Evolutionary conservation across 768 basidiomycete species (phyloP).

Genomic region (Xanthoconium purpureum): DNA sequence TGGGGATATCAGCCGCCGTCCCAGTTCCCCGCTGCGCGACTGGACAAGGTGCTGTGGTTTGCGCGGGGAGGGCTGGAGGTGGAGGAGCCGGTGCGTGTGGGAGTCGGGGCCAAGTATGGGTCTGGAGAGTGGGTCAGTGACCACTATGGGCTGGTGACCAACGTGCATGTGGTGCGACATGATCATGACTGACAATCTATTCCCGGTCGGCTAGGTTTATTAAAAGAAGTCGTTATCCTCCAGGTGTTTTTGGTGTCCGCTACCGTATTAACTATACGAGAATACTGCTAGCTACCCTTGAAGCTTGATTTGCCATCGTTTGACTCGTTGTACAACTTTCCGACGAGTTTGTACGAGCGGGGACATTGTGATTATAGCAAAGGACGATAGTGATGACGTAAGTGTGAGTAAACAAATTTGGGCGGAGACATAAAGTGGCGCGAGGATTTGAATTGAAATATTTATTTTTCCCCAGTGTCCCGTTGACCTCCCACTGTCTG

Average conservation of each 20-base stretch:
- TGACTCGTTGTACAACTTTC: neutral
- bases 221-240: neutral
- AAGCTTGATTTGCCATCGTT: neutral
- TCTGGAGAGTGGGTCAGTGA: slow-evolving; percentile 58
- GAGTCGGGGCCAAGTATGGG: slow-evolving; percentile 47
- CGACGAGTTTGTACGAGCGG: too few species aligned
- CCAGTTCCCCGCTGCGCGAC: slow-evolving; percentile 47
- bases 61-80: slow-evolving; percentile 48
- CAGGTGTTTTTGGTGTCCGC: neutral
- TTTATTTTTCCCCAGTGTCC: slow-evolving; percentile 9
- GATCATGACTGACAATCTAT: slow-evolving; percentile 8
- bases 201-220: neutral
- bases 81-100: slow-evolving; percentile 53
- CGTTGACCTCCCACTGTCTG: neutral
- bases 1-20: slow-evolving; percentile 65
- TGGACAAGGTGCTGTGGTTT: slow-evolving; percentile 68
- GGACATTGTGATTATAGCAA: slow-evolving; percentile 15
- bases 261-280: slow-evolving; percentile 7
- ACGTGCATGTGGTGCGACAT: slow-evolving; percentile 29
- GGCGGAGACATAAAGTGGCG: slow-evolving; percentile 34
- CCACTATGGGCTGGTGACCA: slow-evolving; percentile 57
- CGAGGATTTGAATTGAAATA: neutral
- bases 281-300: neutral
- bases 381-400: slow-evolving; percentile 6
- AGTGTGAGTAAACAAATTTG: slow-evolving; percentile 15